Base-by-base conservation (phyloP, 495 filamentous ascomycete species). In the Lophiostoma macrostomum region DNA sequence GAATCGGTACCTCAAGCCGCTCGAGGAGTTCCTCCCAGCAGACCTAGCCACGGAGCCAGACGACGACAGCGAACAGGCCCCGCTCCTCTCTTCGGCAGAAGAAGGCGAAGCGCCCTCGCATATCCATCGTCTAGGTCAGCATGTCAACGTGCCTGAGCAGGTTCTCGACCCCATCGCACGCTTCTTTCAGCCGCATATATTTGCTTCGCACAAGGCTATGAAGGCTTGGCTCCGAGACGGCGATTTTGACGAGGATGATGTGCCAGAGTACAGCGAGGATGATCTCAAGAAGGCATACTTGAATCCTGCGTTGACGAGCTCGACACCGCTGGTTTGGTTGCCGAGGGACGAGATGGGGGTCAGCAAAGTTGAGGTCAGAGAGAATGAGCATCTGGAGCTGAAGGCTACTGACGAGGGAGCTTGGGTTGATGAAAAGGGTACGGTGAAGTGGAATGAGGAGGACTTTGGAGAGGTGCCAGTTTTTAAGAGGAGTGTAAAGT, bases 391-490 rank as follows among this genome's bases (percentile, higher is more conserved):
- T 53, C 83, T 87, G 32, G 68, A 66, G 4, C 85, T 95, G 39
- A 77, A 80, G 3, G 90, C 89, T 57, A 90, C 86, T 0, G 89
- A 96, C 68, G 85, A 94, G 64, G 88, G 85, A 19, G 86, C 89
- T 29, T 81, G 75, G 56, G 71, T 96, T 39, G 83, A 89, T 64
- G 87, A 88, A 66, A 87, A 94, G 67, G 84, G 85, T 48, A 84
- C 82, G 56, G 69, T 96, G 55, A 69, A 78, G 29, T 94, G 90
- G 90, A 82, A 88, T 59, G 69, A 75, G 30, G 82, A 88, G 62
- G 76, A 78, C 46, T 82, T 80, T 51, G 69, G 82, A 56, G 87
- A 61, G 42, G 64, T 90, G 40, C 91, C 91, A 7, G 80, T 93
- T 47, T 95, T 81, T 75, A 73, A 86, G 67, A 82, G 86, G 28